Conservation (phyloP, 441 rosid genomes). For the Breynia disticha region DNA sequence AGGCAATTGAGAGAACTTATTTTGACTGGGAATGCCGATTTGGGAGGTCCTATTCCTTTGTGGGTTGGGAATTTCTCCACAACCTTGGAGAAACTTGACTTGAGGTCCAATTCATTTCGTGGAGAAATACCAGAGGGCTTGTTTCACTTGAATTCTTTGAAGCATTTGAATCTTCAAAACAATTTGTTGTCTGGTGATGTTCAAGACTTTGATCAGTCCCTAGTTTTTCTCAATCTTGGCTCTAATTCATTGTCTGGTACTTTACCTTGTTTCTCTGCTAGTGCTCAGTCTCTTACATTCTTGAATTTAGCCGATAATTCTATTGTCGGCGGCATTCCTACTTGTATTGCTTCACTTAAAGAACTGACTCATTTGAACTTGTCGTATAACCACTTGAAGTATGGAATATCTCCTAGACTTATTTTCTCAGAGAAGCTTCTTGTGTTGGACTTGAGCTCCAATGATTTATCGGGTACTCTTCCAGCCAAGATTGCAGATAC, state of each 20-base stretch:
- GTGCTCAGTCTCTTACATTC: conserved; percentile 39
- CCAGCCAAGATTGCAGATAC: conserved; percentile 51
- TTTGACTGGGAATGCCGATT: conserved; percentile 43
- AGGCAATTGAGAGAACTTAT: conserved; percentile 44
- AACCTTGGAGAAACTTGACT: conserved; percentile 51
- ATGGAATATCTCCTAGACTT: conserved; percentile 64
- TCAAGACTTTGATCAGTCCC: conserved; percentile 49
- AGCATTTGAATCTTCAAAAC: conserved; percentile 50
- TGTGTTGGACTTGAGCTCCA: conserved; percentile 74
- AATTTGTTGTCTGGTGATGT: conserved; percentile 48
- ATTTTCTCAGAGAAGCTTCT: conserved; percentile 61
- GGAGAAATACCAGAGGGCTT: conserved; percentile 61
- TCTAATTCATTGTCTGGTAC: conserved; percentile 73
- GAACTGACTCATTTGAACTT: conserved; percentile 52
- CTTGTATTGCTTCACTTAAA: conserved; percentile 58
- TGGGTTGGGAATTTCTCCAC: conserved; percentile 64
- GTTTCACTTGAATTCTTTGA: conserved; percentile 40
- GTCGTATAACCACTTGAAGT: conserved; percentile 47
- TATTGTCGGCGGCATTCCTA: conserved; percentile 75
- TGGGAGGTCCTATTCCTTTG: conserved; percentile 51
- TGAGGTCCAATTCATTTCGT: conserved; percentile 51
- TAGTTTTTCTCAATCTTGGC: conserved; percentile 56
- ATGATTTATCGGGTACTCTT: conserved; percentile 63
- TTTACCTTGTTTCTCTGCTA: conserved; percentile 66
- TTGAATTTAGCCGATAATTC: conserved; percentile 58